Conservation (phyloP, 768 basidiomycete species). For the Termitomyces sp. region DNA sequence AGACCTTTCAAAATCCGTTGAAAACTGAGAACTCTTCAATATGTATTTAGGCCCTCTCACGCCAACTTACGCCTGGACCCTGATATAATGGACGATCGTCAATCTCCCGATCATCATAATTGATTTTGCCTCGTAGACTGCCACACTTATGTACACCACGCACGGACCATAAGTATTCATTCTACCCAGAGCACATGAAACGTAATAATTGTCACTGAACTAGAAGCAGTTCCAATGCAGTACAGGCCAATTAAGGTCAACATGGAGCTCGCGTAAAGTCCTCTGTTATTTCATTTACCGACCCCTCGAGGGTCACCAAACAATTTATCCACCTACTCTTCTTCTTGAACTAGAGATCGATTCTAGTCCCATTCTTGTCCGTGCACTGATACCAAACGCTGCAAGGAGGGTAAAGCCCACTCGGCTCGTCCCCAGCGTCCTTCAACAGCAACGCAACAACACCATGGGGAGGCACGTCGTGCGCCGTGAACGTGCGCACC, state of each 20-base stretch:
- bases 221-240: too few species aligned
- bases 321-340: not conserved
- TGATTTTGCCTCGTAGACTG: too few species aligned
- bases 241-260: not conserved
- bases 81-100: too few species aligned
- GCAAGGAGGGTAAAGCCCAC: constrained; percentile 53
- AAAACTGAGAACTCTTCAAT: too few species aligned
- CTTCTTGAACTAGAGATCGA: not conserved
- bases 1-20: too few species aligned
- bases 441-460: constrained; percentile 63
- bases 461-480: constrained; percentile 60
- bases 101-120: too few species aligned
- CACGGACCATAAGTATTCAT: not conserved
- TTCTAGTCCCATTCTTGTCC: constrained; percentile 48
- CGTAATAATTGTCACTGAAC: too few species aligned
- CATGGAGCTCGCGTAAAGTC: not conserved
- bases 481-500: constrained; percentile 51
- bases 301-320: not conserved
- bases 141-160: too few species aligned
- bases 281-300: not conserved
- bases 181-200: too few species aligned
- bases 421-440: constrained; percentile 67
- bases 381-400: constrained; percentile 56
- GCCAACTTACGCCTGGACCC: too few species aligned
- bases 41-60: too few species aligned